Percentiles rank a stretch among this genome's conserved stretches.
These are phyloP conservation scores for Clarkia xantiana DNA, from an alignment of 345 rosid genomes.

Conservation along the genomic window DNA sequence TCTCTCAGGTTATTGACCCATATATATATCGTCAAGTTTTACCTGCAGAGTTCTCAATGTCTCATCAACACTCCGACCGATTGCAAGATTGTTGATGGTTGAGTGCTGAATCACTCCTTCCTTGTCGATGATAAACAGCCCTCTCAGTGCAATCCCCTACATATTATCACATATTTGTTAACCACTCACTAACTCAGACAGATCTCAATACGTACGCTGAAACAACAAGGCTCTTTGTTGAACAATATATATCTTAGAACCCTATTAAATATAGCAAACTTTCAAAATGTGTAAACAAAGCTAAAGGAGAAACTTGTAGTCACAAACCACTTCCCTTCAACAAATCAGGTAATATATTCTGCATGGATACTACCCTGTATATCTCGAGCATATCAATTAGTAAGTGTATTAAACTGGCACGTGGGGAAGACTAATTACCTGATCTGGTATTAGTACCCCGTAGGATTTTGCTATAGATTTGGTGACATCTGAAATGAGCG, in stretches of 20 bases:
- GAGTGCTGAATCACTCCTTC: constrained; percentile 95
- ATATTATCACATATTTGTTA: background rate
- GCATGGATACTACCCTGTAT: too few relatives aligned
- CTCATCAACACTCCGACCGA: constrained; percentile 93
- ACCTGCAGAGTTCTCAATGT: constrained; percentile 96
- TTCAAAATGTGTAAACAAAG: too few relatives aligned
- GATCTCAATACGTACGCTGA: too few relatives aligned
- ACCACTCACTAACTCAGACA: background rate
- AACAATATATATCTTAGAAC: too few relatives aligned
- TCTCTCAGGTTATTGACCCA: too few relatives aligned
- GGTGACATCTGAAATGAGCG: constrained; percentile 78
- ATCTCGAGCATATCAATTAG: too few relatives aligned
- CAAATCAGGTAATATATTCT: too few relatives aligned
- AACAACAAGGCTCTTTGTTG: too few relatives aligned
- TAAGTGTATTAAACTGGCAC: too few relatives aligned
- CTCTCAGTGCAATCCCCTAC: constrained; percentile 92
- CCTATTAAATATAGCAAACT: too few relatives aligned
- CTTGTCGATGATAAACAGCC: constrained; percentile 95
- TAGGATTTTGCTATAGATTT: constrained; percentile 77
- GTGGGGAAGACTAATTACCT: constrained; percentile 43
- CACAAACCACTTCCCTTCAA: too few relatives aligned
- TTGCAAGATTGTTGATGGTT: constrained; percentile 93
- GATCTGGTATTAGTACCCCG: constrained; percentile 78
- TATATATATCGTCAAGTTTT: background rate
- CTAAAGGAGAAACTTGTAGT: too few relatives aligned